Evolutionary conservation across 495 filamentous ascomycete species (phyloP), one percentile per base, ranked within the genome.

Genomic region (Aspergillus asperescens): DNA sequence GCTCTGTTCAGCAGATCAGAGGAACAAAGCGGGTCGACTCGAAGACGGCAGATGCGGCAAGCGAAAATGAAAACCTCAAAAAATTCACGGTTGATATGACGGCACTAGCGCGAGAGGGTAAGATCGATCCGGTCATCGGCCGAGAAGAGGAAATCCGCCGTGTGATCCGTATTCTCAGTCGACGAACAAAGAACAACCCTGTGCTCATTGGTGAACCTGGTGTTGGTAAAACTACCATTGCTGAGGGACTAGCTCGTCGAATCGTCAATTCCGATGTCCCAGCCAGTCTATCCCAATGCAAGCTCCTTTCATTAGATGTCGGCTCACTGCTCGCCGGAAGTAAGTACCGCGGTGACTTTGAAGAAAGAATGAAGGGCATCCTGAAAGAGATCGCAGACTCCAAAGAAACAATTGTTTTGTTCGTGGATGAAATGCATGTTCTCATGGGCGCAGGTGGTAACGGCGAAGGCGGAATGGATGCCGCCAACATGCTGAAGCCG

Each of bases 21-120:
- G 93, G 93, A 27, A 96, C 89, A 25, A 85, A 80, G 70, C 78
- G 90, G 43, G 91, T 98, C 20, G 93, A 98, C 69, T 93, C 88
- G 22, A 91, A 92, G 72, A 96, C 88, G 2, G 93, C 94, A 27
- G 93, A 96, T 69, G 78, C 86, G 0, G 90, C 95, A 66, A 76
- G 84, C 65, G 90, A 95, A 63, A 86, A 88, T 61, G 93, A 98
- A 70, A 94, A 92, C 57, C 76, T 98, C 31, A 89, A 90, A 70
- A 98, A 96, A 60, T 98, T 93, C 73, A 96, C 93, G 28, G 92
- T 96, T 59, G 93, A 98, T 68, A 90, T 98, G 89, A 98, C 93
- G 8, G 76, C 85, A 20, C 78, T 93, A 80, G 93, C 93, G 24
- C 78, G 93, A 54, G 93, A 97, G 64, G 93, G 94, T 48, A 96